Evolutionary conservation across 176 grass and related monocot genomes (phyloP), one percentile per base, ranked within the genome.

Genomic region (Triticum dicoccoides): DNA sequence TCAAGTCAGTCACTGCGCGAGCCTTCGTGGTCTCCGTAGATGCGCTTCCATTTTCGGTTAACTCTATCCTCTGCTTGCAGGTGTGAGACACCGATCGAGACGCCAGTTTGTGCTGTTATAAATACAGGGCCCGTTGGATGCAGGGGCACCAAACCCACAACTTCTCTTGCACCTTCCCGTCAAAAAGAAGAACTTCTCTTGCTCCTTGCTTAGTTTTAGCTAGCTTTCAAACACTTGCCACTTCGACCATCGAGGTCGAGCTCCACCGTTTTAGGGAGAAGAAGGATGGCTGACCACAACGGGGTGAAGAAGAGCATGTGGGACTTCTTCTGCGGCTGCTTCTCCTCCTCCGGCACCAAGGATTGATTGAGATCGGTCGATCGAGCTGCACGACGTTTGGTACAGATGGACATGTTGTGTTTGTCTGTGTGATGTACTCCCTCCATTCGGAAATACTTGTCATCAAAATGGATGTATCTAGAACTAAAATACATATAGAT

Each of bases 281-380:
- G 62, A 18, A 63, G 52, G 70, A 84, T 84, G 87, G 2, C 30
- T 24, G 73, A 79, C 65, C 81, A 52, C 81, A 88, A 84, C 65
- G 34, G 44, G 32, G 74, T 72, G 66, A 89, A 89, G 67, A 89
- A 84, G 76, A 29, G 82, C 58, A 73, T 84, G 14, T 25, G 49
- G n/a, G 10, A 64, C 9, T 1, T 65, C 15, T 21, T 89, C 61
- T 65, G 20, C 17, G 67, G 82, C 11, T 89, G 87, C 67, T 84
- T 89, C 47, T 80, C 52, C 14, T 37, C 81, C 8, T 58, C 66
- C 58, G 73, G 84, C 41, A 74, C 41, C 2, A 74, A 61, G 9
- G 11, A 64, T 2, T 84, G 1, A 4, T 52, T 52, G 49, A 17
- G 49, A 52, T 42, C 11, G 24, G 44, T 42, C 21, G 2, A 12